A percentile compares a stretch with the other conserved stretches of the same genome.
phyloP scores from a whole-genome alignment of 345 rosid species.

The Eucalyptus pauciflora region DNA sequence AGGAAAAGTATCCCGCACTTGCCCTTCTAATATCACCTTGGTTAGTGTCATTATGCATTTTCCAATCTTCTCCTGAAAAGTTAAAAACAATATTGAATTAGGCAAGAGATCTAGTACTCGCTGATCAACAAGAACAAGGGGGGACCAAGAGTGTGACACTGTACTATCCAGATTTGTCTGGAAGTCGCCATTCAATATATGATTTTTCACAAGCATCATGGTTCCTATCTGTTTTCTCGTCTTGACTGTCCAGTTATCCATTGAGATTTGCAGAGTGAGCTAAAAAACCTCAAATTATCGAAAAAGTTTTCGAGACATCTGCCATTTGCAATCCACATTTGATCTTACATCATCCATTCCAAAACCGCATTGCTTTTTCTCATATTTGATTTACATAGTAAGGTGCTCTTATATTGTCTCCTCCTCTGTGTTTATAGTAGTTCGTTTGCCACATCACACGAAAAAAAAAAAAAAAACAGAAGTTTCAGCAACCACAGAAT shows the following conservation, averaged over 20 bases:
- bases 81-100: not conserved
- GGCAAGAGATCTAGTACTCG: not conserved
- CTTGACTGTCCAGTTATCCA: not conserved
- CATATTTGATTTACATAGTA: not conserved
- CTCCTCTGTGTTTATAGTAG: not conserved
- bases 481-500: not conserved
- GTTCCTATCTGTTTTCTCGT: not conserved
- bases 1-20: slow-evolving; percentile 39
- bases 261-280: not conserved
- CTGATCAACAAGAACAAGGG: not conserved
- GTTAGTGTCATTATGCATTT: slow-evolving; percentile 82
- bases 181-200: not conserved
- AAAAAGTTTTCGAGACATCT: not conserved
- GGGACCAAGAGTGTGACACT: not conserved
- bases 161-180: not conserved
- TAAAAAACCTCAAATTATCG: not conserved
- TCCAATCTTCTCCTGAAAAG: slow-evolving; percentile 67
- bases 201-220: not conserved
- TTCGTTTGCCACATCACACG: not conserved
- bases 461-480: not conserved
- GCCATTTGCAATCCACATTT: not conserved
- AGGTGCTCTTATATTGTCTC: not conserved
- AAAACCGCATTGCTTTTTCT: not conserved
- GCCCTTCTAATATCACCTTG: slow-evolving; percentile 67
- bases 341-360: not conserved